These are phyloP conservation scores for Talaromyces adpressus DNA, from an alignment of 495 filamentous ascomycete species.

Conservation along the genomic window DNA sequence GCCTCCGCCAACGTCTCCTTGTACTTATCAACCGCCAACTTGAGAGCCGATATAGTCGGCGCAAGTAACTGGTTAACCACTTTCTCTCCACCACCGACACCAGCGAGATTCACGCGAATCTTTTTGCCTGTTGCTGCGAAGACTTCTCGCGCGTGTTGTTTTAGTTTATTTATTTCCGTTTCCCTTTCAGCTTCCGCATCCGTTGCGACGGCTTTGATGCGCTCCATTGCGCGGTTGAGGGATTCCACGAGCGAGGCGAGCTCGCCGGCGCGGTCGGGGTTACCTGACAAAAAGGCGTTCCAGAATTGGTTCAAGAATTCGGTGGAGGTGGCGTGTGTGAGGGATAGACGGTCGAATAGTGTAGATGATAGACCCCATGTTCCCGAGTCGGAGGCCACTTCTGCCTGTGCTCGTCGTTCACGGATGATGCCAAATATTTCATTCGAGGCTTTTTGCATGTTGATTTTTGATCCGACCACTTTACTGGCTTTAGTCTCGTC, in stretches of 20 bases:
- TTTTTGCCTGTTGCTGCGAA: slow-evolving; percentile 64
- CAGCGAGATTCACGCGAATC: slow-evolving; percentile 54
- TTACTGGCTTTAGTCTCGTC: slow-evolving; percentile 30
- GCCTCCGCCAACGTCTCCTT: slow-evolving; percentile 54
- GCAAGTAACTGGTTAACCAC: slow-evolving; percentile 69
- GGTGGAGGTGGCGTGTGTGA: slow-evolving; percentile 86
- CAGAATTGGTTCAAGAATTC: slow-evolving; percentile 98
- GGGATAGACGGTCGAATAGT: slow-evolving; percentile 64
- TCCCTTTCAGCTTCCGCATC: slow-evolving; percentile 71
- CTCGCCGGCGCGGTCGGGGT: slow-evolving; percentile 67
- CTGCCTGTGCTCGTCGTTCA: slow-evolving; percentile 32
- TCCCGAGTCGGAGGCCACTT: slow-evolving; percentile 25
- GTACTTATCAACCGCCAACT: slow-evolving; percentile 58
- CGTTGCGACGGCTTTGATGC: slow-evolving; percentile 73
- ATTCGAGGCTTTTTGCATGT: slow-evolving; percentile 29
- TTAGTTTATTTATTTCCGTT: slow-evolving; percentile 48
- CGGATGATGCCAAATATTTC: slow-evolving; percentile 38
- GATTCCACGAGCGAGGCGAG: slow-evolving; percentile 71
- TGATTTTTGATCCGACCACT: slow-evolving; percentile 28
- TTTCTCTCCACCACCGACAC: slow-evolving; percentile 64
- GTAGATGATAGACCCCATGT: slow-evolving; percentile 56
- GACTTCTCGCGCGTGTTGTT: slow-evolving; percentile 59
- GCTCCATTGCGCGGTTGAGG: slow-evolving; percentile 63
- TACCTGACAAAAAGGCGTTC: slow-evolving; percentile 78
- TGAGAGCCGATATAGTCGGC: slow-evolving; percentile 60